These are phyloP conservation scores for Naganishia randhawae DNA, from an alignment of 768 basidiomycete species.

Conservation along the genomic window DNA sequence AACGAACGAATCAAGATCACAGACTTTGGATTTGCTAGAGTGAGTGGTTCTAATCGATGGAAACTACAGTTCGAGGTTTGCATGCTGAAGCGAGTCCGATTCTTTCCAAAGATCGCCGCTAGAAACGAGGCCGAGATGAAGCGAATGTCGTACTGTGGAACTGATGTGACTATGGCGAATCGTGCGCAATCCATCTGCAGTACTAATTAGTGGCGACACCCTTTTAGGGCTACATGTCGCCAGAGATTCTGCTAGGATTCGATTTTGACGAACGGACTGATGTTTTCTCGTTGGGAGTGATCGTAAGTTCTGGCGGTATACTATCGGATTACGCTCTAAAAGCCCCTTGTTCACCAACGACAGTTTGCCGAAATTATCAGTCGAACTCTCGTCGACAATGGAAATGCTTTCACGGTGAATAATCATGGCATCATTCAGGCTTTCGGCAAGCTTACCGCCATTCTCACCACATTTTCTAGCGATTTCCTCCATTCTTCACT, in stretches of 20 bases:
- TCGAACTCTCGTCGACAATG: slow-evolving; percentile 76
- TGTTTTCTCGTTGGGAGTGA: slow-evolving; percentile 74
- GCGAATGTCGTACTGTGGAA: slow-evolving; percentile 53
- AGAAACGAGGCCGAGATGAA: slow-evolving; percentile 77
- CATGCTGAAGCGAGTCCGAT: neutral
- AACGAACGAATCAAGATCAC: slow-evolving; percentile 95
- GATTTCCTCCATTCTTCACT: slow-evolving; percentile 71
- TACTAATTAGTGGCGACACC: neutral
- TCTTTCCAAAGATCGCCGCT: slow-evolving; percentile 65
- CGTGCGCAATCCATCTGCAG: neutral
- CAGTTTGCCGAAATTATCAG: slow-evolving; percentile 81
- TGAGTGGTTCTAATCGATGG: neutral
- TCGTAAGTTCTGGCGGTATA: slow-evolving; percentile 28
- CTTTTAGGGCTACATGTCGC: slow-evolving; percentile 79
- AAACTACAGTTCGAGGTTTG: neutral
- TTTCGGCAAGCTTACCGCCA: too few relatives aligned
- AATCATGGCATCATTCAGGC: too few relatives aligned
- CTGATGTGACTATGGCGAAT: slow-evolving; percentile 45
- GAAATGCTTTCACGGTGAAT: slow-evolving; percentile 52
- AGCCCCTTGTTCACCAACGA: slow-evolving; percentile 52
- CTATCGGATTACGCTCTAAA: slow-evolving; percentile 8
- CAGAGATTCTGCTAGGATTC: slow-evolving; percentile 84
- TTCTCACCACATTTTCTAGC: slow-evolving; percentile 71
- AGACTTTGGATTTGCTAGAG: slow-evolving; percentile 93
- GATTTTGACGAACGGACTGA: slow-evolving; percentile 93